Conservation (phyloP, 2,329 filamentous ascomycete genomes). For the Hymenoscyphus fraxineus region DNA sequence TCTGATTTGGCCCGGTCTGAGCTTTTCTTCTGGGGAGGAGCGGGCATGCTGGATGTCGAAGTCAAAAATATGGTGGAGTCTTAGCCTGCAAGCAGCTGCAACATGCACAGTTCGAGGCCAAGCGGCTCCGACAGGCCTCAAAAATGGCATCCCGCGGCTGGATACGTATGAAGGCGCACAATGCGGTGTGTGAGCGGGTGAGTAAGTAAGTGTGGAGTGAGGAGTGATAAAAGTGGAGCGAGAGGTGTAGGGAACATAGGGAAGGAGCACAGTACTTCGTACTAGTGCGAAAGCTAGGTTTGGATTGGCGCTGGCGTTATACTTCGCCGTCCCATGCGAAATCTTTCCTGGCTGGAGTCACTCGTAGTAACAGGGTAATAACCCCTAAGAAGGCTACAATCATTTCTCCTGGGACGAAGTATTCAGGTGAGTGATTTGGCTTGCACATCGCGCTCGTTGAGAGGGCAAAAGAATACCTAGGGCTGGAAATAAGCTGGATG, state of each 20-base stretch:
- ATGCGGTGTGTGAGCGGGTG: neutral
- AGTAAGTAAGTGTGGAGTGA: neutral
- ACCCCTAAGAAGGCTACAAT: too few relatives aligned
- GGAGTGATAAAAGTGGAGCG: neutral
- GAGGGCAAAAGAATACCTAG: conserved; percentile 2
- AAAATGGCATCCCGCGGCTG: conserved; percentile 24
- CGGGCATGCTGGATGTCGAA: conserved; percentile 31
- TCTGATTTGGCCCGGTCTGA: conserved; percentile 29
- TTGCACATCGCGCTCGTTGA: neutral
- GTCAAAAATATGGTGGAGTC: conserved; percentile 27
- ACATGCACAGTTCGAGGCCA: conserved; percentile 25
- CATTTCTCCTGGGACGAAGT: too few relatives aligned
- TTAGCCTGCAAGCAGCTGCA: conserved; percentile 31
- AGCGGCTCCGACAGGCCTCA: conserved; percentile 26
- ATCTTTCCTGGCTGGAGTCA: too few relatives aligned
- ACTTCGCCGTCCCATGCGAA: too few relatives aligned
- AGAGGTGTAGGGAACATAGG: neutral
- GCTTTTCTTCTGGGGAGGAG: conserved; percentile 34
- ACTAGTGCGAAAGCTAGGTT: neutral
- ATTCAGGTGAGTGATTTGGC: neutral
- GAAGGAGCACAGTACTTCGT: neutral
- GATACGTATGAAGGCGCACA: conserved; percentile 8
- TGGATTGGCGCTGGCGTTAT: neutral
- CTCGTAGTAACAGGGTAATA: too few relatives aligned
- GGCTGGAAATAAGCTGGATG: neutral